Percentiles rank a stretch among this genome's conserved stretches.
These are phyloP conservation scores for Solanum bulbocastanum DNA, from an alignment of 257 asterid species.

Conservation along the genomic window DNA sequence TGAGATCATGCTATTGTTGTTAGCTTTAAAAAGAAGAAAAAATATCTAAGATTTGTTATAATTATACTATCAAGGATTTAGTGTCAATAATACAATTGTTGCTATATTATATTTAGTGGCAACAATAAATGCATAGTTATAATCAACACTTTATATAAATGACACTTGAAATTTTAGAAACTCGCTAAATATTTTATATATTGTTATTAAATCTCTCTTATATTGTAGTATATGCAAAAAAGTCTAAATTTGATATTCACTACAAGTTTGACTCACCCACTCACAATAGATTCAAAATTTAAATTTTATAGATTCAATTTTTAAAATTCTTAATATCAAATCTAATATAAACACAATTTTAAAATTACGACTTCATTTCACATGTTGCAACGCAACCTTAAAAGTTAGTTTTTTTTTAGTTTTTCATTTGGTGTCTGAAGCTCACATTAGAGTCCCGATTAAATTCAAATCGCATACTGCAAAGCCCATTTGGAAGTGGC, in stretches of 20 bases:
- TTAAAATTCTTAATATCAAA: too few relatives aligned
- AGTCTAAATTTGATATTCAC: neutral
- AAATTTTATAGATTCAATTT: too few relatives aligned
- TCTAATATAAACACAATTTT: too few relatives aligned
- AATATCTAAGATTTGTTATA: neutral
- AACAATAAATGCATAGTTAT: too few relatives aligned
- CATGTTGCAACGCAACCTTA: neutral
- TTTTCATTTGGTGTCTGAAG: too few relatives aligned
- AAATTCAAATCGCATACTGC: too few relatives aligned
- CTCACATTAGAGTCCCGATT: rapidly evolving
- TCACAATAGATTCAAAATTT: too few relatives aligned
- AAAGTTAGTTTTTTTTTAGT: too few relatives aligned
- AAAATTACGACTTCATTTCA: neutral
- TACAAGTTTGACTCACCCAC: neutral
- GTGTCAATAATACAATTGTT: too few relatives aligned
- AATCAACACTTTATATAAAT: neutral
- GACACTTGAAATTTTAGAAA: too few relatives aligned
- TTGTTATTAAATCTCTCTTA: neutral
- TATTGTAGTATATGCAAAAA: neutral
- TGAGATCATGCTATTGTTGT: neutral
- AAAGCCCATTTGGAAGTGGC: too few relatives aligned
- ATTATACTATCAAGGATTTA: neutral
- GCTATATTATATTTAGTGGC: too few relatives aligned
- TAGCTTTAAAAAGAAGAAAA: neutral
- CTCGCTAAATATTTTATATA: neutral